Conservation (phyloP, 805 yeast species). For the Starmerella bombicola region DNA sequence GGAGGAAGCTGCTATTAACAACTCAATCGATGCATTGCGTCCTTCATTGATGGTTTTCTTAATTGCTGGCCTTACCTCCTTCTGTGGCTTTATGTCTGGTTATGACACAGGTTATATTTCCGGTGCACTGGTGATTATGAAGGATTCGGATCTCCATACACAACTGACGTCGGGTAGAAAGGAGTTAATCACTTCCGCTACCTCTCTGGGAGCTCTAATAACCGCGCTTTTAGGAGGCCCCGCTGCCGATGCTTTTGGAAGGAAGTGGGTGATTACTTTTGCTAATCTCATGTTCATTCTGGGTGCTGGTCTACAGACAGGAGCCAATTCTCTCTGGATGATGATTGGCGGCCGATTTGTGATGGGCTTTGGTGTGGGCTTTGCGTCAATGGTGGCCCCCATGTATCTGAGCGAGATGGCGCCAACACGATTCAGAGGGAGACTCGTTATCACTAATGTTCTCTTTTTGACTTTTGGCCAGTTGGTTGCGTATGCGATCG, state of each 20-base stretch:
- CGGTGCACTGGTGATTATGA: conserved; percentile 77
- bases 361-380: conserved; percentile 94
- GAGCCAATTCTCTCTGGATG: conserved; percentile 69
- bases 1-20: conserved; percentile 15
- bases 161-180: conserved; percentile 61
- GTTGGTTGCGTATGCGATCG: conserved; percentile 71
- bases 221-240: conserved; percentile 71
- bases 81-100: conserved; percentile 94
- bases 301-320: conserved; percentile 78
- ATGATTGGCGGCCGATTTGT: conserved; percentile 86
- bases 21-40: conserved; percentile 25
- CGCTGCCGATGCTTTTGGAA: conserved; percentile 69
- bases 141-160: conserved; percentile 49
- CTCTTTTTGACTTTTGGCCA: conserved; percentile 92
- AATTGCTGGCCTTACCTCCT: conserved; percentile 60
- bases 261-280: conserved; percentile 70
- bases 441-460: conserved; percentile 78
- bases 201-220: conserved; percentile 83
- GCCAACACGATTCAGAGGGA: conserved; percentile 81
- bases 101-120: conserved; percentile 97
- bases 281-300: conserved; percentile 71
- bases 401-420: conserved; percentile 84
- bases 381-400: conserved; percentile 90
- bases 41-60: conserved; percentile 47
- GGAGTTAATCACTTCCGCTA: conserved; percentile 86